These are phyloP conservation scores for Vishniacozyma victoriae DNA, from an alignment of 768 basidiomycete genomes.

Conservation along the genomic window DNA sequence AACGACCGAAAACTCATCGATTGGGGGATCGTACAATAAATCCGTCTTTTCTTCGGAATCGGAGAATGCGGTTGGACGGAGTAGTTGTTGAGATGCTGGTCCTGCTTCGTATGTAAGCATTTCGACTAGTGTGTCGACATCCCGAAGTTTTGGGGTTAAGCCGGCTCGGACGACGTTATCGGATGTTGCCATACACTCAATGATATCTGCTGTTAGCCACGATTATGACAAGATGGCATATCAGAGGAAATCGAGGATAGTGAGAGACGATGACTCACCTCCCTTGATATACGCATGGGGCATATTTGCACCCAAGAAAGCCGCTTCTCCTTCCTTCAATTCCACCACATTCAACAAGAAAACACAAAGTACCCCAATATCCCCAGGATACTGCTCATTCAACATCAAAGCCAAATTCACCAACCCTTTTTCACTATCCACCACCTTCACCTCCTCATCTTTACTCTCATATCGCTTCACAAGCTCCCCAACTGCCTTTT, in stretches of 20 bases:
- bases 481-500: slow-evolving; percentile 56
- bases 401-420: slow-evolving; percentile 55
- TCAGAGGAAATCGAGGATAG: neutral
- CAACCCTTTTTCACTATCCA: slow-evolving; percentile 49
- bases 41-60: slow-evolving; percentile 41
- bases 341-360: slow-evolving; percentile 82
- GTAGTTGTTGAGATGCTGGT: slow-evolving; percentile 62
- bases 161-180: slow-evolving; percentile 99
- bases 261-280: slow-evolving; percentile 54
- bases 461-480: slow-evolving; percentile 58
- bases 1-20: slow-evolving; percentile 87
- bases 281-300: slow-evolving; percentile 95
- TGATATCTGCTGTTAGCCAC: slow-evolving; percentile 63
- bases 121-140: slow-evolving; percentile 79
- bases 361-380: slow-evolving; percentile 87
- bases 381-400: slow-evolving; percentile 72
- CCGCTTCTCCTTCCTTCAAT: slow-evolving; percentile 76
- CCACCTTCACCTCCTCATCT: slow-evolving; percentile 41
- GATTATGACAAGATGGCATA: neutral
- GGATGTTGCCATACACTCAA: slow-evolving; percentile 62
- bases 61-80: slow-evolving; percentile 57
- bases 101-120: slow-evolving; percentile 80
- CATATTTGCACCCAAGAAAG: slow-evolving; percentile 91
- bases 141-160: slow-evolving; percentile 90
- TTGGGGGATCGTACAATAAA: slow-evolving; percentile 79